These are phyloP conservation scores for Avena insularis DNA, from an alignment of 176 grass and related monocot species.

Conservation along the genomic window DNA sequence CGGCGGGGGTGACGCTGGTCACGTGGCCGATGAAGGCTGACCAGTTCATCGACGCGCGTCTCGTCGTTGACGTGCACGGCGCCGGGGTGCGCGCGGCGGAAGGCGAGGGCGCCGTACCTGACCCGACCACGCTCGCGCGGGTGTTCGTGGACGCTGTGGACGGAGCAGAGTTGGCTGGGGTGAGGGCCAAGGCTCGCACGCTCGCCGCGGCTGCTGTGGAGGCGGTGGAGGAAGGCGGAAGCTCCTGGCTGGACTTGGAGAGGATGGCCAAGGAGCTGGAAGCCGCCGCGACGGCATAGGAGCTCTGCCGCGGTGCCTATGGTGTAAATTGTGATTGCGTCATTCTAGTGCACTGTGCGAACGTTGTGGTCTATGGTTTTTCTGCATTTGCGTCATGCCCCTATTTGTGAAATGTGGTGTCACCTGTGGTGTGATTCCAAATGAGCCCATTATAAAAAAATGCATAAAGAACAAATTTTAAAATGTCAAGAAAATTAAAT, in stretches of 20 bases:
- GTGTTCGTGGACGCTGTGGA: constrained; percentile 40
- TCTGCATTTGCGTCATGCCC: no score
- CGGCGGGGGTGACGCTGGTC: constrained; percentile 32
- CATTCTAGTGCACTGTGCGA: no score
- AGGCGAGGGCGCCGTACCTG: constrained; percentile 41
- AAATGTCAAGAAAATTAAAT: no score
- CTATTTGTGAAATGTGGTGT: no score
- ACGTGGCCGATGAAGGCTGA: constrained; percentile 52
- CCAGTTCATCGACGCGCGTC: constrained; percentile 42
- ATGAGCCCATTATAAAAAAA: no score
- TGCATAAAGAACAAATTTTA: no score
- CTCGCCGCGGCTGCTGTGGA: constrained; percentile 5
- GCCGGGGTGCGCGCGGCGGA: constrained; percentile 30
- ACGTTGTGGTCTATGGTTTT: no score
- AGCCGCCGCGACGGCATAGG: background rate
- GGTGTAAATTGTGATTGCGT: no score
- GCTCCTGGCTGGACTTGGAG: constrained; percentile 43
- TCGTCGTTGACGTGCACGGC: constrained; percentile 38
- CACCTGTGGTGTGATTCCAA: no score
- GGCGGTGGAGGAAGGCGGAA: constrained; percentile 44
- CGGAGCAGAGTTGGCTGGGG: constrained; percentile 10
- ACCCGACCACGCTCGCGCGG: constrained; percentile 31
- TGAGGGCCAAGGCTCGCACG: constrained; percentile 1
- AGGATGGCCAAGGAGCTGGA: constrained; percentile 17
- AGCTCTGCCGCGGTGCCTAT: no score